phyloP scores from a whole-genome alignment of 2,329 filamentous ascomycete species.

The Fusarium marasasianum region DNA sequence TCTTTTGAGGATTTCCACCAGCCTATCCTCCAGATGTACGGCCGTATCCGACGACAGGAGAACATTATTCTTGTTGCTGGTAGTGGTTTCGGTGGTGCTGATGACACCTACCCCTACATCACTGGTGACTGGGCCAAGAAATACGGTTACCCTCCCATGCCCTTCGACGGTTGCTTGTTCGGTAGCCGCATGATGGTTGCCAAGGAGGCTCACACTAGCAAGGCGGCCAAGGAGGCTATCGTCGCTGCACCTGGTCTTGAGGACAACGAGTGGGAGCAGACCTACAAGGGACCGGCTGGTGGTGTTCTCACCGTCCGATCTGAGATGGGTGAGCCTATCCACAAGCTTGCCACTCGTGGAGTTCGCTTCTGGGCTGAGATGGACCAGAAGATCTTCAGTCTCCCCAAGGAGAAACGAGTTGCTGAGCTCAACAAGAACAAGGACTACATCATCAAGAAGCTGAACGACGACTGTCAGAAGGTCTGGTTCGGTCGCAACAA shows the following conservation, averaged over 20 bases:
- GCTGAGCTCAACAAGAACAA: constrained; percentile 88
- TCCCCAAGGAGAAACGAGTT: constrained; percentile 94
- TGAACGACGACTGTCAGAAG: constrained; percentile 97
- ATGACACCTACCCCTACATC: constrained; percentile 92
- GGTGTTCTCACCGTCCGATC: constrained; percentile 96
- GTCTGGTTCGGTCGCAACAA: constrained; percentile 94
- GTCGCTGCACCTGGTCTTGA: constrained; percentile 84
- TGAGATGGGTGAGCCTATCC: constrained; percentile 99
- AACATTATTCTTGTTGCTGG: constrained; percentile 92
- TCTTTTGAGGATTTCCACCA: constrained; percentile 96
- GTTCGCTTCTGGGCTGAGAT: constrained; percentile 98
- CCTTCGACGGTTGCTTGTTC: constrained; percentile 90
- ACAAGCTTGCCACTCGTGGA: constrained; percentile 97
- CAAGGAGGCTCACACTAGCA: constrained; percentile 90
- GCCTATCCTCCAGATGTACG: constrained; percentile 90
- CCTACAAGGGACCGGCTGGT: constrained; percentile 89
- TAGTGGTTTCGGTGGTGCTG: constrained; percentile 88
- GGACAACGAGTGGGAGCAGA: constrained; percentile 88
- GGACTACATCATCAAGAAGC: constrained; percentile 91
- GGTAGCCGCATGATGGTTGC: constrained; percentile 95
- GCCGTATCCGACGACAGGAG: constrained; percentile 81
- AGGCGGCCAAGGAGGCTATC: constrained; percentile 88
- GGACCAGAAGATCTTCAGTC: constrained; percentile 96
- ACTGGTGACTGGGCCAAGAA: constrained; percentile 88
- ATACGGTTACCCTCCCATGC: constrained; percentile 91